Evolutionary conservation across 2,329 filamentous ascomycete genomes (phyloP).

Genomic region (Curvularia spicifera): DNA sequence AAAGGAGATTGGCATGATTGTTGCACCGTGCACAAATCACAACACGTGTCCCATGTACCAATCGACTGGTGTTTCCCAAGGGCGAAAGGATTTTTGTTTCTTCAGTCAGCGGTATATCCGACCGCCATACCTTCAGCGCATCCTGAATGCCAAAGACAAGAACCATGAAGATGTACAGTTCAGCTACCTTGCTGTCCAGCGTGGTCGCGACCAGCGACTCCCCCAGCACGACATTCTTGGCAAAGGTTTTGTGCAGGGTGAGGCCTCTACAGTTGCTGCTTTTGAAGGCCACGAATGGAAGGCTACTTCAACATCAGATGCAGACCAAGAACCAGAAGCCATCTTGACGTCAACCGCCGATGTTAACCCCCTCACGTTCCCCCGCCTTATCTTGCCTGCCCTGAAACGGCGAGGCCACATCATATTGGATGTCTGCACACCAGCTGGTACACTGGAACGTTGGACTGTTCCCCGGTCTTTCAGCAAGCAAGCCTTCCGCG

Average conservation of each 20-base stretch:
- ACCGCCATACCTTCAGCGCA: slow-evolving; percentile 78
- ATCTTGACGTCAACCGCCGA: slow-evolving; percentile 44
- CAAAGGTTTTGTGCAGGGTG: slow-evolving; percentile 56
- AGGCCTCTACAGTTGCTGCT: slow-evolving; percentile 67
- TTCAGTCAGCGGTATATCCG: slow-evolving; percentile 89
- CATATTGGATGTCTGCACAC: slow-evolving; percentile 88
- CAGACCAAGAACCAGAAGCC: slow-evolving; percentile 27
- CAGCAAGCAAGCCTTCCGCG: slow-evolving; percentile 82
- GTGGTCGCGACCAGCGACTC: slow-evolving; percentile 68
- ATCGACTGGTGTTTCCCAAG: slow-evolving; percentile 69
- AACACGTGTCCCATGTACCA: slow-evolving; percentile 86
- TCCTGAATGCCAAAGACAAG: slow-evolving; percentile 70
- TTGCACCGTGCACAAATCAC: slow-evolving; percentile 83
- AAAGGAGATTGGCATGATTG: slow-evolving; percentile 68
- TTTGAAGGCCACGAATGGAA: slow-evolving; percentile 71
- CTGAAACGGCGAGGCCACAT: slow-evolving; percentile 90
- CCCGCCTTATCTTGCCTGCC: slow-evolving; percentile 77
- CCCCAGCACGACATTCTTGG: slow-evolving; percentile 41
- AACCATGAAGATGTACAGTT: slow-evolving; percentile 93
- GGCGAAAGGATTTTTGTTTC: slow-evolving; percentile 88
- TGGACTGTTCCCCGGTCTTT: slow-evolving; percentile 90
- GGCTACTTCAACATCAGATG: slow-evolving; percentile 11
- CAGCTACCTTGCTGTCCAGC: slow-evolving; percentile 85
- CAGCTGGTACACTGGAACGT: slow-evolving; percentile 82
- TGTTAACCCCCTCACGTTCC: slow-evolving; percentile 68